Evolutionary conservation across 2,329 filamentous ascomycete genomes (phyloP), one percentile per base, ranked within the genome.

Genomic region (Microsporum ferrugineum): DNA sequence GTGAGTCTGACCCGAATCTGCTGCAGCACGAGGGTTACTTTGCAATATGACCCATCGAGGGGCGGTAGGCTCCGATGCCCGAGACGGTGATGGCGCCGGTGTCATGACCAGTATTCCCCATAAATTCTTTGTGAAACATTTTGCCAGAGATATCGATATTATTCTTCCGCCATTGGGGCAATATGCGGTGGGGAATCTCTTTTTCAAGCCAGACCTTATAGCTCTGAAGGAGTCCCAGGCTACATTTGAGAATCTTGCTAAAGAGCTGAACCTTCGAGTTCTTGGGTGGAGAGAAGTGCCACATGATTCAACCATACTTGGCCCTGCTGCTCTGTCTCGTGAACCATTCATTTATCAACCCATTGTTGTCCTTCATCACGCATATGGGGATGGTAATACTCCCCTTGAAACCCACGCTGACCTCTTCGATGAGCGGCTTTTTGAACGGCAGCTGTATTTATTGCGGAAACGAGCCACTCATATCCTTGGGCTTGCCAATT

Each of bases 21-120:
- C 27, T 62, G 23, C 69, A 94, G 89, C 91, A 67, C 88, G 89
- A 67, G 95, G 91, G 77, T 82, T 99, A 64, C 86, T 99, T 65
- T 99, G 94, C 83, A 97, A 99, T 83, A 99, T 99, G 94, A 97
- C 94, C 82, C 94, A 99, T 81, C 88, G 94, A 75, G 94, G 94
- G 81, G 94, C 94, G 66, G 92, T 97, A 69, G 94, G 94, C 69
- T 97, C 94, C 63, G 94, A 99, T 80, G 91, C 91, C 72, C 88
- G 94, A 81, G 94, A 99, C 74, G 94, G 94, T 74, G 94, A 99
- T 75, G 94, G 94, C 75, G 94, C 94, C 70, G 94, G 94, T 84
- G 92, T 97, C 72, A 99, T 99, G 94, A 97, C 92, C 67, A 96
- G 91, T 63, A 96, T 99, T 71, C 94, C 94, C 63, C 92, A 97